phyloP scores from a whole-genome alignment of 768 basidiomycete genomes.

The Tephrocybe sp. region DNA sequence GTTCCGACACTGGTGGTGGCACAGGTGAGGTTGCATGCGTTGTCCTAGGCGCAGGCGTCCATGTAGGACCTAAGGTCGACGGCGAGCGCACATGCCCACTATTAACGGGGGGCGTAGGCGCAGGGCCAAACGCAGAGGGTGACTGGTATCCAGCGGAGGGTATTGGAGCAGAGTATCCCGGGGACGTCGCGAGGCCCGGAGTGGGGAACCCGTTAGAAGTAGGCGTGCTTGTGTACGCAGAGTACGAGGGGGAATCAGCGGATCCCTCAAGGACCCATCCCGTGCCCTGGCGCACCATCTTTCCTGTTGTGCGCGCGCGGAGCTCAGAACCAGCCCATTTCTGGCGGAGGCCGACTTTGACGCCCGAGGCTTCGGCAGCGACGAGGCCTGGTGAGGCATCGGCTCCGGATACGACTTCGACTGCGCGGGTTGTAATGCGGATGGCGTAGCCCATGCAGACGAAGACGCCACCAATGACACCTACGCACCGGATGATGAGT shows the following conservation, averaged over 20 bases:
- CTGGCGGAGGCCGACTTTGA: slow-evolving; percentile 50
- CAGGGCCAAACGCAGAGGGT: slow-evolving; percentile 9
- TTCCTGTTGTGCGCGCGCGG: slow-evolving; percentile 53
- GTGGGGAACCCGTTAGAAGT: slow-evolving; percentile 29
- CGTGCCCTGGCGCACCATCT: slow-evolving; percentile 55
- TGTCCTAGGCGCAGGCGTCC: slow-evolving; percentile 16
- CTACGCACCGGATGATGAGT: slow-evolving; percentile 81
- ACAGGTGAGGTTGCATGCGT: background rate
- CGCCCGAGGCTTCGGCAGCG: slow-evolving; percentile 64
- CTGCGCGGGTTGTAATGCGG: slow-evolving; percentile 61
- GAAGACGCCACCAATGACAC: slow-evolving; percentile 93
- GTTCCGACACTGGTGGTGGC: slow-evolving; percentile 11
- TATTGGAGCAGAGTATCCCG: slow-evolving; percentile 1
- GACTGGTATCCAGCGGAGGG: slow-evolving; percentile 13
- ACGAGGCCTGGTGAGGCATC: slow-evolving; percentile 52
- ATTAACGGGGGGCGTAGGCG: slow-evolving; percentile 11
- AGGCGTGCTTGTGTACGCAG: slow-evolving; percentile 33
- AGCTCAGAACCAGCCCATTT: slow-evolving; percentile 73
- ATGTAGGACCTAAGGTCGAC: slow-evolving; percentile 17
- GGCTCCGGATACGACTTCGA: slow-evolving; percentile 63
- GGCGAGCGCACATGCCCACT: slow-evolving; percentile 16
- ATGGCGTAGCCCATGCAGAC: slow-evolving; percentile 82
- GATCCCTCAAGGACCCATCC: slow-evolving; percentile 61
- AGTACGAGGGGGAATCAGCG: slow-evolving; percentile 34
- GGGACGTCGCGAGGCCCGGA: slow-evolving; percentile 15